These are phyloP conservation scores for Escallonia herrerae DNA, from an alignment of 129 eudicot genomes.

Conservation along the genomic window DNA sequence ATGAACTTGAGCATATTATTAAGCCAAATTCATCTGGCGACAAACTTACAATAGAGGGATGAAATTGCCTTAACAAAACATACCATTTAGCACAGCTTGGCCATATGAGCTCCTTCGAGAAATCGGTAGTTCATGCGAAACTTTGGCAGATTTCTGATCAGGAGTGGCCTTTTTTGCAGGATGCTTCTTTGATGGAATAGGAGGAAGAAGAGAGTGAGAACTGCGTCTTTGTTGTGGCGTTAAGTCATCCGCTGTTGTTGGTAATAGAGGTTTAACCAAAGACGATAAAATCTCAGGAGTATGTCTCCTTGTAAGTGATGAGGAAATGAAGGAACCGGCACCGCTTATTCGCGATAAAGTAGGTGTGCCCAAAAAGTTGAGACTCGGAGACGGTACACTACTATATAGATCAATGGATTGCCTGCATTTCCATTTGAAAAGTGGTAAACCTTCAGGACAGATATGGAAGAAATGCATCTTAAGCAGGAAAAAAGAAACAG, in stretches of 20 bases:
- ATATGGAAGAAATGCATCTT: background rate
- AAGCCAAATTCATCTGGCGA: too few species aligned
- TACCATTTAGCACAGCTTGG: slow-evolving; percentile 85
- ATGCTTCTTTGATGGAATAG: slow-evolving; percentile 46
- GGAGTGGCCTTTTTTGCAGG: slow-evolving; percentile 37
- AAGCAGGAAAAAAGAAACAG: background rate
- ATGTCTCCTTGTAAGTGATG: slow-evolving; percentile 67
- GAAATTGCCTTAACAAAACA: slow-evolving; percentile 8
- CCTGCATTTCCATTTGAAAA: slow-evolving; percentile 34
- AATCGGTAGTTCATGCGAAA: slow-evolving; percentile 55
- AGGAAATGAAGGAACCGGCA: slow-evolving; percentile 71
- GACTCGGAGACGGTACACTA: slow-evolving; percentile 84
- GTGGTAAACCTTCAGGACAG: background rate
- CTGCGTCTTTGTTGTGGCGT: slow-evolving; percentile 59
- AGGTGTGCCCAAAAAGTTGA: slow-evolving; percentile 70
- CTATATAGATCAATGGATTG: slow-evolving; percentile 84
- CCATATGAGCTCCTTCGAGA: slow-evolving; percentile 63
- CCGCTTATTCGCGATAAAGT: slow-evolving; percentile 52
- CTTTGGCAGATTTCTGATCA: slow-evolving; percentile 43
- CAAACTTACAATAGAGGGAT: background rate
- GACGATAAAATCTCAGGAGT: slow-evolving; percentile 72
- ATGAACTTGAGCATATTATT: too few species aligned
- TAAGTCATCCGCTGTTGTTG: slow-evolving; percentile 42
- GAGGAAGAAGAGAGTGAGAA: slow-evolving; percentile 73
- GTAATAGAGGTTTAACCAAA: slow-evolving; percentile 58